These are phyloP conservation scores for Coprinellus micaceus DNA, from an alignment of 768 basidiomycete species.

Conservation along the genomic window DNA sequence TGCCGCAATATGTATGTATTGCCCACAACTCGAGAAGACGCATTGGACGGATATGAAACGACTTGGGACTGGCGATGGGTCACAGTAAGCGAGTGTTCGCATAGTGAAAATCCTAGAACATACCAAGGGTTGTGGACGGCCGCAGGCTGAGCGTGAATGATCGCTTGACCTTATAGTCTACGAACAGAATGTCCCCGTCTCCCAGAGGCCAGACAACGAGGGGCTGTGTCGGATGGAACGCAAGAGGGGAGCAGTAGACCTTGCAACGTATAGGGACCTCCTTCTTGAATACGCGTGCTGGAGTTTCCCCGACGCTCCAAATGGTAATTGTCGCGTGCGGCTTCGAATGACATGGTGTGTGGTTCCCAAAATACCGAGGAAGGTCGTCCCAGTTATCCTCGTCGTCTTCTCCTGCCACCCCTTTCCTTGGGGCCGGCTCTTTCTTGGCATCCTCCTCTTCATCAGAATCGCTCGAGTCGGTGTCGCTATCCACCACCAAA, in stretches of 20 bases:
- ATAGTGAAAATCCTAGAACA: background rate
- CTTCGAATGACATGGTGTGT: background rate
- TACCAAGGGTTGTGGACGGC: slow-evolving; percentile 25
- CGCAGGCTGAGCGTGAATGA: slow-evolving; percentile 24
- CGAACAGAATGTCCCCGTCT: slow-evolving; percentile 25
- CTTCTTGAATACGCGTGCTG: background rate
- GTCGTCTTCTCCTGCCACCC: background rate
- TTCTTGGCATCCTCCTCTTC: background rate
- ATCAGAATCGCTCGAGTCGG: background rate
- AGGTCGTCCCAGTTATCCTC: background rate
- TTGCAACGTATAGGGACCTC: slow-evolving; percentile 14
- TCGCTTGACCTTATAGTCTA: slow-evolving; percentile 21
- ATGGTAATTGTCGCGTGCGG: background rate
- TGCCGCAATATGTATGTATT: slow-evolving; percentile 23
- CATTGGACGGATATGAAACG: slow-evolving; percentile 25
- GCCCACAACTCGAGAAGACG: slow-evolving; percentile 23
- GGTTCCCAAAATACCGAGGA: background rate
- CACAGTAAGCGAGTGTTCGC: too few relatives aligned
- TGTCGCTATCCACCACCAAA: background rate
- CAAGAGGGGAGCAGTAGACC: slow-evolving; percentile 25
- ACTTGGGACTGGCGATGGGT: slow-evolving; percentile 17
- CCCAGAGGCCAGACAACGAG: slow-evolving; percentile 27
- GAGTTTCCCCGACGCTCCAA: background rate
- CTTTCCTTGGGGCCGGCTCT: background rate
- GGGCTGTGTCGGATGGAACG: slow-evolving; percentile 21